A percentile compares a stretch with the other conserved stretches of the same genome.
Evolutionary conservation across 345 rosid species (phyloP).

Genomic region (Aquilaria yunnanensis): DNA sequence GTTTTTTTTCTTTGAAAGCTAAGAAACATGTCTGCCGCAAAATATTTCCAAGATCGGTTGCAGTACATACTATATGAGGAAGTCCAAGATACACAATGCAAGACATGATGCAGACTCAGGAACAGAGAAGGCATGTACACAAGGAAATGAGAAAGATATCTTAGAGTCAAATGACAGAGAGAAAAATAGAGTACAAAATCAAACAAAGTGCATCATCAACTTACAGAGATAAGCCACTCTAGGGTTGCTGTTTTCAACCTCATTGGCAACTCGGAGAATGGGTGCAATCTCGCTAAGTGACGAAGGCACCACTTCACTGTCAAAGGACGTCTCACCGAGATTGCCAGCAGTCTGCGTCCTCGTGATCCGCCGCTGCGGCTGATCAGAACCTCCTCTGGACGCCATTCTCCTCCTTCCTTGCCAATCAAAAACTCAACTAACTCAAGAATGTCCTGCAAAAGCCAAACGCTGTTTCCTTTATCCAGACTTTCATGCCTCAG

Average conservation of each 20-base stretch:
- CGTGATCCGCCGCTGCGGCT: slow-evolving; percentile 43
- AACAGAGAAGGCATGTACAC: no score
- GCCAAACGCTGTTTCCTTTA: neutral
- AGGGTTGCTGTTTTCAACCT: slow-evolving; percentile 82
- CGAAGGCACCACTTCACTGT: slow-evolving; percentile 98
- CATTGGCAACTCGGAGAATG: slow-evolving; percentile 99
- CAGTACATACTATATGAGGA: no score
- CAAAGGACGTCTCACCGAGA: slow-evolving; percentile 81
- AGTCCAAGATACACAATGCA: no score
- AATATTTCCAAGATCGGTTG: no score
- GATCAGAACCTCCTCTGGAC: slow-evolving; percentile 46
- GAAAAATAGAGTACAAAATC: neutral
- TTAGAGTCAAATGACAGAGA: neutral
- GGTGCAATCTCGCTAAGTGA: slow-evolving; percentile 94
- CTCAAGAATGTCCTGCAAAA: slow-evolving; percentile 10
- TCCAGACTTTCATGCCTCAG: neutral
- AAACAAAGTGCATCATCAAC: slow-evolving; percentile 13
- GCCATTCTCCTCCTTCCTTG: slow-evolving; percentile 37
- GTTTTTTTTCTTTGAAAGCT: neutral
- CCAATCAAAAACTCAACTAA: slow-evolving; percentile 13
- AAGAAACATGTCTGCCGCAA: no score
- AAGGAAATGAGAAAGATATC: no score
- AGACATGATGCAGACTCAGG: no score
- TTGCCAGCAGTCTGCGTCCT: slow-evolving; percentile 94
- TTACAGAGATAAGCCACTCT: slow-evolving; percentile 98